Percentiles rank a stretch among this genome's conserved stretches.
Evolutionary conservation across 768 basidiomycete genomes (phyloP).

Genomic region (Kockovaella imperatae): DNA sequence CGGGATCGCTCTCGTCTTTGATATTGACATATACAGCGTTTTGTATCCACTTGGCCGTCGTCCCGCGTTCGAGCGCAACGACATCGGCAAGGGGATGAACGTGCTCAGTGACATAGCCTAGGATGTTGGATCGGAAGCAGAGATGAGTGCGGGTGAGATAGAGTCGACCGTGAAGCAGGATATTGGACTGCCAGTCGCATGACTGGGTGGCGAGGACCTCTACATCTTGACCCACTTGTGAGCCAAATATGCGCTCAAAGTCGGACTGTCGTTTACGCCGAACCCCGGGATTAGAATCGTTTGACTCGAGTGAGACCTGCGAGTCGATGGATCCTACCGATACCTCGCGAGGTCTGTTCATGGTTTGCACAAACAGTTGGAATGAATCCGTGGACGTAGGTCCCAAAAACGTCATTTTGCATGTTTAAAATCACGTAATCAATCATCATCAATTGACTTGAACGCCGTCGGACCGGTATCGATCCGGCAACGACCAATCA

Average conservation of each 20-base stretch:
- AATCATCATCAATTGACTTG: background rate
- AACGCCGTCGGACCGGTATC: background rate
- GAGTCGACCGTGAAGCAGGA: conserved; percentile 22
- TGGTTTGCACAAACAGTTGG: too few species aligned
- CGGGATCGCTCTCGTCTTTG: background rate
- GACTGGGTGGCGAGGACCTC: conserved; percentile 23
- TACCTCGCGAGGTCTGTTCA: too few species aligned
- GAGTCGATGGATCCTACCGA: too few species aligned
- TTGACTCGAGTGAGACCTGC: too few species aligned
- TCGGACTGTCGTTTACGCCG: too few species aligned
- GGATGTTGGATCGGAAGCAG: conserved; percentile 27
- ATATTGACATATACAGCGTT: conserved; percentile 20
- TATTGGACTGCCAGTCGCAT: conserved; percentile 17
- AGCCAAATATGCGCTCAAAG: too few species aligned
- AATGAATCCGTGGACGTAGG: too few species aligned
- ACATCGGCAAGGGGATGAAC: conserved; percentile 13
- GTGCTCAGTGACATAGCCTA: conserved; percentile 17
- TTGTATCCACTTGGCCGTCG: conserved; percentile 31
- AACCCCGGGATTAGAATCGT: too few species aligned
- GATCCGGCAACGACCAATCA: background rate
- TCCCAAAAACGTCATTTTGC: too few species aligned
- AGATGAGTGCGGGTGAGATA: conserved; percentile 23
- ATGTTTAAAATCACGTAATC: too few species aligned
- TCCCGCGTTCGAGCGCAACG: conserved; percentile 10
- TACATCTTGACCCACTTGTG: too few species aligned